Conservation (phyloP, 345 rosid species). For the Eucalyptus caleyi region DNA sequence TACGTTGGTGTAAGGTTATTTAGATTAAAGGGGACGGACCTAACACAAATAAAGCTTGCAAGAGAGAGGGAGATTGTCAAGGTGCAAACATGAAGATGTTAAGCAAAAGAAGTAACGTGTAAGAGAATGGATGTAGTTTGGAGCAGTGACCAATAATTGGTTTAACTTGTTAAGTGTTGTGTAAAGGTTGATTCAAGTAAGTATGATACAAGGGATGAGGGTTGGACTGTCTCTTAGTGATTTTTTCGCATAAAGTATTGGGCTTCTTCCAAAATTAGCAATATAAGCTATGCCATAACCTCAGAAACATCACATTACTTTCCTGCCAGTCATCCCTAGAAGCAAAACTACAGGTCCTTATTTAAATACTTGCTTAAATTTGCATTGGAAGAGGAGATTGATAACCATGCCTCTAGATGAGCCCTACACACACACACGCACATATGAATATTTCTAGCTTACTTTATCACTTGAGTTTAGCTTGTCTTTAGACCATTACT, state of each 20-base stretch:
- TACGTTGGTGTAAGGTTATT: background rate
- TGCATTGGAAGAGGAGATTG: background rate
- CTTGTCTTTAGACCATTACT: background rate
- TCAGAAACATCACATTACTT: background rate
- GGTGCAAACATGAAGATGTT: background rate
- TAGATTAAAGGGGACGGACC: background rate
- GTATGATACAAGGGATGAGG: background rate
- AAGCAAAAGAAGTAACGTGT: background rate
- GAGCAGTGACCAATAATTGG: background rate
- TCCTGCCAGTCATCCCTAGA: too few species aligned
- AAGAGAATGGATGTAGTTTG: background rate
- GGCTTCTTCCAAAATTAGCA: background rate
- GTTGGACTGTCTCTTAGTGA: background rate
- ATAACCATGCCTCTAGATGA: background rate
- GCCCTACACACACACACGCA: background rate
- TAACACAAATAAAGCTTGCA: background rate
- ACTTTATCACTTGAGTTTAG: background rate
- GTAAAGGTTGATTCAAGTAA: background rate
- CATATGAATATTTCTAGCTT: background rate
- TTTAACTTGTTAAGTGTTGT: background rate
- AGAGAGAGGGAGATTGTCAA: background rate
- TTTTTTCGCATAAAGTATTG: background rate
- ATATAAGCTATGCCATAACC: background rate
- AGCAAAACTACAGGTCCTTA: background rate
- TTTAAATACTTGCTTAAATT: background rate